phyloP scores from a whole-genome alignment of 2,329 filamentous ascomycete genomes.

The Davidsoniella australis region DNA sequence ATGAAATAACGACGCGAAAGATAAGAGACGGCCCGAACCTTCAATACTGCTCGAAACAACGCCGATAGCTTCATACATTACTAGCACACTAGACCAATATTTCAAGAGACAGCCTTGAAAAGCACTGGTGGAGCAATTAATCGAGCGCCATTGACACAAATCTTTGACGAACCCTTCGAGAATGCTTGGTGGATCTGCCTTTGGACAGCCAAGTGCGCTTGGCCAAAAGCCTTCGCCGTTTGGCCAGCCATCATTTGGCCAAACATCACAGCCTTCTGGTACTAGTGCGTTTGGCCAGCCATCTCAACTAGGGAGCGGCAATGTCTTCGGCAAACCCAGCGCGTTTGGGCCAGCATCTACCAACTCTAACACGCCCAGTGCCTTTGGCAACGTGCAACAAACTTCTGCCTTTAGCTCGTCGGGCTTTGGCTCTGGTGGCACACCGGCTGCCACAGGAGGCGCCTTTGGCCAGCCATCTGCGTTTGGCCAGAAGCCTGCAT shows the following conservation, averaged over 20 bases:
- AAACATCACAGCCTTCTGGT: conserved; percentile 21
- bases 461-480: conserved; percentile 14
- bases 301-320: conserved; percentile 10
- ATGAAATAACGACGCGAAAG: conserved; percentile 47
- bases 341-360: not conserved
- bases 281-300: conserved; percentile 23
- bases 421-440: not conserved
- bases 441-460: conserved; percentile 4
- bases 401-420: conserved; percentile 6
- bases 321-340: conserved; percentile 20
- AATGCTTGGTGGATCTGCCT: conserved; percentile 17
- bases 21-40: conserved; percentile 61
- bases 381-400: conserved; percentile 4
- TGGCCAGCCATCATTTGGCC: conserved; percentile 24
- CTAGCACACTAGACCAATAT: conserved; percentile 16
- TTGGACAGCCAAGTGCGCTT: conserved; percentile 25
- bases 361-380: not conserved
- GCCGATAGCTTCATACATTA: conserved; percentile 23
- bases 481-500: conserved; percentile 23
- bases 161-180: conserved; percentile 22
- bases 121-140: too few relatives aligned
- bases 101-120: too few relatives aligned
- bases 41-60: conserved; percentile 36
- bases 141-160: too few relatives aligned
- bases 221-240: conserved; percentile 23